Conservation (phyloP, 2,329 filamentous ascomycete species). For the Aspergillus proliferans region DNA sequence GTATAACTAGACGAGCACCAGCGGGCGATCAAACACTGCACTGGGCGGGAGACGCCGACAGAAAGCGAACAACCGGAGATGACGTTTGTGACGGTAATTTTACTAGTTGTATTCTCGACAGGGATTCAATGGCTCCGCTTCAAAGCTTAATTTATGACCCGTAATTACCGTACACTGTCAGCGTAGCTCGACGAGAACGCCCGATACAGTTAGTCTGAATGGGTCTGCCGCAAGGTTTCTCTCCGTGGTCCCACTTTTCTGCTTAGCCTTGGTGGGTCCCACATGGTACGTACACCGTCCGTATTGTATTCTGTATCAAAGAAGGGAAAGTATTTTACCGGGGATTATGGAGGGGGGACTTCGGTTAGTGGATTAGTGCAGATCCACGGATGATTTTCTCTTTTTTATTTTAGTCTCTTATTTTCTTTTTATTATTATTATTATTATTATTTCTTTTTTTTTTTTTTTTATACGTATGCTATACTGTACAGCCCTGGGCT, state of each 20-base stretch:
- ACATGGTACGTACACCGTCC: no score
- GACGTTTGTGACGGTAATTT: background rate
- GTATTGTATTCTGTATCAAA: no score
- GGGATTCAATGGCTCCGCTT: slow-evolving; percentile 13
- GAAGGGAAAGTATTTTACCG: background rate
- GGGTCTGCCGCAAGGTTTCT: background rate
- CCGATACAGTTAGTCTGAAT: background rate
- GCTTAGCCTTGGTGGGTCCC: no score
- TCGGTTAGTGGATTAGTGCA: slow-evolving; percentile 13
- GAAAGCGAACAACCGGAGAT: background rate
- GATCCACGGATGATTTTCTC: slow-evolving; percentile 15
- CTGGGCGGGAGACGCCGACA: slow-evolving; percentile 4
- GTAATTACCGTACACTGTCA: background rate
- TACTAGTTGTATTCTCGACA: slow-evolving; percentile 3
- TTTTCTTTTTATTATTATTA: background rate
- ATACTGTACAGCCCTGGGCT: slow-evolving; percentile 8
- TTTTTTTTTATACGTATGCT: background rate
- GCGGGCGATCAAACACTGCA: background rate
- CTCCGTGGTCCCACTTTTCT: no score
- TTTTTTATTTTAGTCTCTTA: background rate
- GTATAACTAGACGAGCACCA: slow-evolving; percentile 1
- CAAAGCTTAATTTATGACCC: slow-evolving; percentile 22
- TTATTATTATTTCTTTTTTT: background rate
- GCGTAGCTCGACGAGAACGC: background rate
- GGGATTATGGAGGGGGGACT: background rate